A percentile compares a stretch with the other conserved stretches of the same genome.
These are phyloP conservation scores for Phytophthora sp. DNA, from an alignment of 352 stramenopile species.

Conservation along the genomic window DNA sequence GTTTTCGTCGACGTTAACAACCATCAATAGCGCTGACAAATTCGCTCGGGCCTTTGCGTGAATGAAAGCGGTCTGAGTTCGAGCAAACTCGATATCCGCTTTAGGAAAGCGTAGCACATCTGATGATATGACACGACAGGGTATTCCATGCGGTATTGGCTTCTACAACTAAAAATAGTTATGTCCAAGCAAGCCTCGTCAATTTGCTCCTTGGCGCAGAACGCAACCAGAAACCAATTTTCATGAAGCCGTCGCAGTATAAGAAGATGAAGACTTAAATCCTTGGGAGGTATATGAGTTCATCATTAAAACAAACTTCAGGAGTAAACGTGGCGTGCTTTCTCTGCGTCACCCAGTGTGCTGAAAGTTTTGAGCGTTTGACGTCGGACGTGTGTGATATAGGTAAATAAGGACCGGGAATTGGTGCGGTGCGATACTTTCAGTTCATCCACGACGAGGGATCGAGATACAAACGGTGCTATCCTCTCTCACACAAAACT, in stretches of 20 bases:
- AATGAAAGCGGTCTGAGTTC: background rate
- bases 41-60: background rate
- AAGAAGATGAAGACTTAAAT: background rate
- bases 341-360: background rate
- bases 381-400: no score
- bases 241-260: background rate
- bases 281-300: background rate
- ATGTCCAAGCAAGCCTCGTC: constrained; percentile 1
- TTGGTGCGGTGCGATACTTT: no score
- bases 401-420: no score
- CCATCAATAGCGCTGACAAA: background rate
- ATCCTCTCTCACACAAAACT: no score
- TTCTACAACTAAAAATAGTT: background rate
- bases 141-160: background rate
- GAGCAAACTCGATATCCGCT: background rate
- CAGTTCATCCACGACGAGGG: no score
- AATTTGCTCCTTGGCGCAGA: background rate
- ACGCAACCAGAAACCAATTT: background rate
- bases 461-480: no score
- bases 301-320: background rate
- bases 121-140: background rate
- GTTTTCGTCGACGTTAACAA: background rate
- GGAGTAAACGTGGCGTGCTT: background rate
- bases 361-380: no score
- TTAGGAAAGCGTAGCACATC: background rate